These are phyloP conservation scores for Chenopodium berlandieri DNA, from an alignment of 148 eudicot genomes.

Conservation along the genomic window DNA sequence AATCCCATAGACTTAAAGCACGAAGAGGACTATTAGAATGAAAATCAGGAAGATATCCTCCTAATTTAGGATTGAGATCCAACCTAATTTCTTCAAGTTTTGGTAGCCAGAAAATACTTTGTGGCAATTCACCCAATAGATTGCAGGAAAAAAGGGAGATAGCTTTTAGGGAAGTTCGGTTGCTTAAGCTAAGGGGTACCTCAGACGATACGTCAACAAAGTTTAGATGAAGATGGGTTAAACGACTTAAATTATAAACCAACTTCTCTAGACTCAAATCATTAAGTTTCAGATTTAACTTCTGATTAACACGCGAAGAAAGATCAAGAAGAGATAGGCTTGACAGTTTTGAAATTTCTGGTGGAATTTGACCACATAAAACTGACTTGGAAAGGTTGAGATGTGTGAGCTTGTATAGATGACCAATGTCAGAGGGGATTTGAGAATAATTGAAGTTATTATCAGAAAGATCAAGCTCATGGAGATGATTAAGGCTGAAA, in stretches of 20 bases:
- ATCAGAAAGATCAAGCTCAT: too few relatives aligned
- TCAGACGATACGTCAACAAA: constrained; percentile 9
- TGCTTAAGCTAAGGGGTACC: constrained; percentile 22
- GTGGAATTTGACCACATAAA: too few relatives aligned
- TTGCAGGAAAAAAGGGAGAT: background rate
- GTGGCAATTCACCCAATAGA: constrained; percentile 6
- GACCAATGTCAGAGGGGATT: too few relatives aligned
- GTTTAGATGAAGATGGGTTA: constrained; percentile 10
- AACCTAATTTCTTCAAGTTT: constrained; percentile 12
- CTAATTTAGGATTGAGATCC: background rate
- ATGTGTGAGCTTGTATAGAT: too few relatives aligned
- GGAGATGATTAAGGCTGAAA: too few relatives aligned
- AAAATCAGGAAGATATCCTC: constrained; percentile 32
- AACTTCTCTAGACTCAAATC: background rate
- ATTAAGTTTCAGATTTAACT: background rate
- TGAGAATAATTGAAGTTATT: too few relatives aligned
- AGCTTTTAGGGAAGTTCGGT: constrained; percentile 11
- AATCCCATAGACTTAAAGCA: background rate
- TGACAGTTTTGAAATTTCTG: too few relatives aligned
- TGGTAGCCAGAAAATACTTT: constrained; percentile 22
- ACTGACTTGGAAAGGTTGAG: too few relatives aligned
- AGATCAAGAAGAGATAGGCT: background rate
- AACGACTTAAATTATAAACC: background rate
- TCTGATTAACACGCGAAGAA: background rate
- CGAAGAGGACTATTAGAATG: constrained; percentile 2